Evolutionary conservation across 73 alveolate species (phyloP), one percentile per base, ranked within the genome.

Genomic region (Stentor coeruleus): DNA sequence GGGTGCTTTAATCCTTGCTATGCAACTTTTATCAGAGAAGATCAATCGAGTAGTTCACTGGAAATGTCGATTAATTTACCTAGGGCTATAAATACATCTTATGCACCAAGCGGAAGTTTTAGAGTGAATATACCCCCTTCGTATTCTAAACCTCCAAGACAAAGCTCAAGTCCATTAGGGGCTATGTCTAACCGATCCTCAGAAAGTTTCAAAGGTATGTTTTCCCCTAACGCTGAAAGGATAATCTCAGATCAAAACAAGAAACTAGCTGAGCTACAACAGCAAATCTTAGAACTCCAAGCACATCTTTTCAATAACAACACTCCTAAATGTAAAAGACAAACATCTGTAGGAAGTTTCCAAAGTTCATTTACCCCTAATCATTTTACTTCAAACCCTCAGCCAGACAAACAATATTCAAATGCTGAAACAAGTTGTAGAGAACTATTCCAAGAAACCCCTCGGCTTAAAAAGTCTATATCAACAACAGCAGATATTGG

Each of bases 11-110:
- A 37, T 66, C 79, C 79, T 28, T 26, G 36, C 39, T 66, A 20
- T 33, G 79, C 37, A 40, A 66, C 79, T 20, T 66, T 66, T 33
- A 11, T 66, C 11, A 20, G 79, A 66, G 79, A 66, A 66, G 79
- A 66, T 2, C 79, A 66, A 33, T 66, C 79, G 33, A 31, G n/a
- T 20, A 26, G 42, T 15, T 66, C 79, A 28, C 39, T 66, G 11
- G 79, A 66, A 66, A 66, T 66, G n/a, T 66, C 79, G 20, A 49
- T 49, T 6, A 49, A 49, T 20, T 20, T 49, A 11, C 66, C 66
- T 11, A 6, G 66, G 6, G 28, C 66, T 11, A 11, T 49, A 49
- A 6, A 49, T 11, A n/a, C n/a, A n/a, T 49, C 66, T 11, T 49
- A 11, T 20, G 20, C 66, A 20, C 66, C 66, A 49, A n/a, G n/a